A percentile compares a stretch with the other conserved stretches of the same genome.
Conservation (phyloP, 495 filamentous ascomycete genomes). For the Penicillium goetzii region DNA sequence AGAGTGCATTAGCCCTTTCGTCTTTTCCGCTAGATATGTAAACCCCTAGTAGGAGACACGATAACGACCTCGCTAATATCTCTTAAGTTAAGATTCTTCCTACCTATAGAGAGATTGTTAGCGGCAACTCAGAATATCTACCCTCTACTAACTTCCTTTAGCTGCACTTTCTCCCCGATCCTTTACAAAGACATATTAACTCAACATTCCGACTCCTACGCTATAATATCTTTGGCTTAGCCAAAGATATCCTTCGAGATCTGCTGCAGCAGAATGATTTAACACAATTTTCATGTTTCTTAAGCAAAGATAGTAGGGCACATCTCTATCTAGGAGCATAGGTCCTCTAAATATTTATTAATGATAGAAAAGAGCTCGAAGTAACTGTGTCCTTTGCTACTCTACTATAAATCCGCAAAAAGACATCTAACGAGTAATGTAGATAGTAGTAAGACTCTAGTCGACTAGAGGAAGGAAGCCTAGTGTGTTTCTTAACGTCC, state of each 20-base stretch:
- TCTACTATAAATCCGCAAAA: constrained; percentile 16
- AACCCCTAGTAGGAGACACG: constrained; percentile 22
- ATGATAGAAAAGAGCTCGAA: constrained; percentile 21
- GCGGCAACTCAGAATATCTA: constrained; percentile 19
- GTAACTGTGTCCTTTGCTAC: constrained; percentile 17
- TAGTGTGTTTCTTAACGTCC: constrained; percentile 19
- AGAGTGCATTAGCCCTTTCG: neutral
- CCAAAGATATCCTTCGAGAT: constrained; percentile 19
- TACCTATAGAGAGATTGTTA: constrained; percentile 21
- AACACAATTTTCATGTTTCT: constrained; percentile 30
- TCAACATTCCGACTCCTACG: constrained; percentile 22
- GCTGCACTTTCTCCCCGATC: constrained; percentile 16
- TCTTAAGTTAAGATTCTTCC: constrained; percentile 21
- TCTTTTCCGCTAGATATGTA: constrained; percentile 23
- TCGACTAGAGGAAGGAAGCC: constrained; percentile 20
- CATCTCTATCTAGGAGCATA: constrained; percentile 19
- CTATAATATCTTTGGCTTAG: constrained; percentile 22
- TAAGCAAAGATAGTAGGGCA: constrained; percentile 11
- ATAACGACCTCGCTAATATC: constrained; percentile 26
- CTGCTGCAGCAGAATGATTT: constrained; percentile 11
- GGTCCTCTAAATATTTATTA: constrained; percentile 16
- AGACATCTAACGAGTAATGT: constrained; percentile 11
- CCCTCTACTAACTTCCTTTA: constrained; percentile 21
- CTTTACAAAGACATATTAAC: constrained; percentile 19
- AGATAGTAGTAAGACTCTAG: constrained; percentile 24